These are phyloP conservation scores for Galium porrigens DNA, from an alignment of 305 asterid genomes.

Conservation along the genomic window DNA sequence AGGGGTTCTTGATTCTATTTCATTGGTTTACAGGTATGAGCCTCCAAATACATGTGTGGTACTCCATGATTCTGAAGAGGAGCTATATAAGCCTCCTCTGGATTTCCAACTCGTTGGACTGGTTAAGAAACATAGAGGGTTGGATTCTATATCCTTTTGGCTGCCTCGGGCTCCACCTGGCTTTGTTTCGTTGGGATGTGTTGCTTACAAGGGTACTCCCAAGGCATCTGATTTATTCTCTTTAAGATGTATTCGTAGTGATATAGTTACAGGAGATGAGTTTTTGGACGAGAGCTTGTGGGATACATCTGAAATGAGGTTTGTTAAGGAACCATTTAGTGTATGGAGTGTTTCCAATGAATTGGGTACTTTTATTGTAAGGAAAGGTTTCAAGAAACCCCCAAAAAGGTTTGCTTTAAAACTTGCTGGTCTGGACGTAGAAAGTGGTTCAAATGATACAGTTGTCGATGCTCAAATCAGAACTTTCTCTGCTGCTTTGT, in stretches of 20 bases:
- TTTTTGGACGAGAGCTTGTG: slow-evolving; percentile 67
- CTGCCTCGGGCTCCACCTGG: slow-evolving; percentile 98
- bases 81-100: slow-evolving; percentile 49
- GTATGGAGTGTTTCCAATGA: slow-evolving; percentile 71
- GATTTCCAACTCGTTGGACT: slow-evolving; percentile 70
- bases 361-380: slow-evolving; percentile 63
- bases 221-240: slow-evolving; percentile 61
- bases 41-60: slow-evolving; percentile 79
- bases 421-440: slow-evolving; percentile 52
- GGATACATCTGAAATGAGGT: slow-evolving; percentile 73
- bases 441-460: slow-evolving; percentile 53
- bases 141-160: slow-evolving; percentile 68
- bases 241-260: slow-evolving; percentile 81
- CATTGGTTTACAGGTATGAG: slow-evolving; percentile 47
- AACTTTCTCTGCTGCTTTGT: slow-evolving; percentile 83
- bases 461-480: slow-evolving; percentile 64
- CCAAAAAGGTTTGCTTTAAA: slow-evolving; percentile 76
- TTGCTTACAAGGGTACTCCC: slow-evolving; percentile 69
- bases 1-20: slow-evolving; percentile 1
- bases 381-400: slow-evolving; percentile 70
- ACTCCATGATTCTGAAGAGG: slow-evolving; percentile 63
- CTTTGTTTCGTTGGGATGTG: slow-evolving; percentile 74
- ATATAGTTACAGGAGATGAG: slow-evolving; percentile 62
- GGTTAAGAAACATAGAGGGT: slow-evolving; percentile 49
- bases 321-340: slow-evolving; percentile 53